These are phyloP conservation scores for Neostapfia colusana DNA, from an alignment of 176 grass and related monocot genomes.

Conservation along the genomic window DNA sequence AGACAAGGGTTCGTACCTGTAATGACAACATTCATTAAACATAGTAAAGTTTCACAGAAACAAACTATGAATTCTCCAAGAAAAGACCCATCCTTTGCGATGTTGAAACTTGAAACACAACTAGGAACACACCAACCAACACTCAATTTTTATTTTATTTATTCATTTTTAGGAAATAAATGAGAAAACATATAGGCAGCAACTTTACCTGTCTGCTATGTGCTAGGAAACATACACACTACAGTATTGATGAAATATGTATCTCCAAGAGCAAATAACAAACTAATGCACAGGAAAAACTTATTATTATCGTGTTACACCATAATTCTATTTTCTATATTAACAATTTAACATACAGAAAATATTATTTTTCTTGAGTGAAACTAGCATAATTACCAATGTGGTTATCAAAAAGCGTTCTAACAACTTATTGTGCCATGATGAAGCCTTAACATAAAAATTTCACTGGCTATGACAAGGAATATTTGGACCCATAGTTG, in stretches of 20 bases:
- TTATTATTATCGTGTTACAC: neutral
- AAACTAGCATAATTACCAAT: constrained; percentile 3
- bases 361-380: neutral
- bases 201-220: neutral
- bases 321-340: constrained; percentile 1
- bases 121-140: neutral
- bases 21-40: constrained; percentile 23
- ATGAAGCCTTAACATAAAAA: constrained; percentile 15
- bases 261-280: neutral
- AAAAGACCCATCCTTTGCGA: constrained; percentile 17
- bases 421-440: constrained; percentile 7
- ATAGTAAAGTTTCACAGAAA: constrained; percentile 1
- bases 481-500: constrained; percentile 21
- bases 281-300: neutral
- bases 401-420: neutral
- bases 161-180: neutral
- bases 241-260: constrained; percentile 23
- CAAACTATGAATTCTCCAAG: neutral
- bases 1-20: constrained; percentile 42
- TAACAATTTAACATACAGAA: neutral
- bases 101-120: neutral
- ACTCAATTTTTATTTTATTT: neutral
- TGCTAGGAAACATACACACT: neutral
- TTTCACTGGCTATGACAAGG: neutral
- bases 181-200: neutral